phyloP scores from a whole-genome alignment of 1,284 basidiomycete genomes.

The Mycena citricolor region DNA sequence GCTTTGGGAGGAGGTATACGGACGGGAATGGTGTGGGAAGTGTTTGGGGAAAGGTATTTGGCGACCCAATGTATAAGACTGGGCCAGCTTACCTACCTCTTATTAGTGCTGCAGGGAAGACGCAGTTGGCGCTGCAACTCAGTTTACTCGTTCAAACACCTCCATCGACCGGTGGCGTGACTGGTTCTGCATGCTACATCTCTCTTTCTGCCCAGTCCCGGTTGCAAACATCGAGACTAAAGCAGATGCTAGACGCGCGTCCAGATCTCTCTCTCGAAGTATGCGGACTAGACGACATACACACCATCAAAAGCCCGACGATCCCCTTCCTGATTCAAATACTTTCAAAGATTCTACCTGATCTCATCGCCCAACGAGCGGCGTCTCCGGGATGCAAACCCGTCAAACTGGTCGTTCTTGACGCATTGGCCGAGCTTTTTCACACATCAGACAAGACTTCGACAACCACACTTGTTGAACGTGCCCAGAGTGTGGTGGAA shows the following conservation, averaged over 20 bases:
- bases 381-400: conserved; percentile 42
- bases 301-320: conserved; percentile 59
- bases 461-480: conserved; percentile 60
- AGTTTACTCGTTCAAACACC: conserved; percentile 76
- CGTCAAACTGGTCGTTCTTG: conserved; percentile 74
- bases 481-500: conserved; percentile 67
- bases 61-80: neutral
- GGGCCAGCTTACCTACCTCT: conserved; percentile 13
- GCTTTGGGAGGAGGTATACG: conserved; percentile 74
- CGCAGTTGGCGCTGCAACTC: conserved; percentile 79
- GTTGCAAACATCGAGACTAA: conserved; percentile 67
- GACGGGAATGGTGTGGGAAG: conserved; percentile 79
- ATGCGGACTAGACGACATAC: conserved; percentile 65
- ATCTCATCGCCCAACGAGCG: conserved; percentile 46
- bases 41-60: conserved; percentile 81
- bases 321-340: conserved; percentile 67
- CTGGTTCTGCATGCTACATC: conserved; percentile 70
- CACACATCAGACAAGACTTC: conserved; percentile 57
- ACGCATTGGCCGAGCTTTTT: conserved; percentile 81
- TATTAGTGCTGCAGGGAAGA: conserved; percentile 82
- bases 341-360: conserved; percentile 63
- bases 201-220: conserved; percentile 73
- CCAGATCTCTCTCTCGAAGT: conserved; percentile 44
- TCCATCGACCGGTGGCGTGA: conserved; percentile 46
- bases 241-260: conserved; percentile 54